Evolutionary conservation across 495 filamentous ascomycete genomes (phyloP), one percentile per base, ranked within the genome.

Genomic region (Pseudomonodictys pantanalensis): DNA sequence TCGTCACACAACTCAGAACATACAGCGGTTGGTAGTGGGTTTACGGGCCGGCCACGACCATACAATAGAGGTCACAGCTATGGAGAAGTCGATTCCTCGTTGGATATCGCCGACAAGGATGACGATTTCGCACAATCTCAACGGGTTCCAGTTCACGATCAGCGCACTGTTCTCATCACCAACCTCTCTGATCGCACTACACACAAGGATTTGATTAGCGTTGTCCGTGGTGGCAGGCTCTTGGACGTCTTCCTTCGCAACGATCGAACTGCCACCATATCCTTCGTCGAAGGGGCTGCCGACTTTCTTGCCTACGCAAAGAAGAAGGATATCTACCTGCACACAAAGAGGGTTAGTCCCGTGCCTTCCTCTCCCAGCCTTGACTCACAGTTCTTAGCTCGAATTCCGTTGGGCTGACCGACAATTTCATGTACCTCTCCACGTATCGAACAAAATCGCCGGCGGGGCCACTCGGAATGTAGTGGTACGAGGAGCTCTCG

Each of bases 391-490:
- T 28, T 10, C 3, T 29, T 52, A 91, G 88, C 71, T 89, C 53
- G 83, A 88, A 24, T 76, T 87, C 49, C 75, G 76, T 26, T 92
- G 88, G 88, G 83, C 79, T 41, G 84, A 90, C 48, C 81, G 86
- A 1, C 89, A 91, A 71, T 92, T 87, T 65, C 77, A 81, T 30
- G 73, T 92, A 10, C 81, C 83, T 0, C 76, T 76, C 1, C 84
- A 89, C 67, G 79, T 91, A 39, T 79, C 81, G 2, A 77, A 80
- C 67, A 87, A 88, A 69, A 83, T 91, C 42, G 72, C 74, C 38
- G 78, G 49, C 35, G 90, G 90, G n/a, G 88, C 86, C n/a, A 87
- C 83, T 41, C 85, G 90, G 52, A 92, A 92, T 65, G 70, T 95
- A 22, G 72, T 90, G 32, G 77, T 95, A 43, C 79, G 76, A 60